phyloP scores from a whole-genome alignment of 176 grass and related monocot species.

The Oryza meridionalis region DNA sequence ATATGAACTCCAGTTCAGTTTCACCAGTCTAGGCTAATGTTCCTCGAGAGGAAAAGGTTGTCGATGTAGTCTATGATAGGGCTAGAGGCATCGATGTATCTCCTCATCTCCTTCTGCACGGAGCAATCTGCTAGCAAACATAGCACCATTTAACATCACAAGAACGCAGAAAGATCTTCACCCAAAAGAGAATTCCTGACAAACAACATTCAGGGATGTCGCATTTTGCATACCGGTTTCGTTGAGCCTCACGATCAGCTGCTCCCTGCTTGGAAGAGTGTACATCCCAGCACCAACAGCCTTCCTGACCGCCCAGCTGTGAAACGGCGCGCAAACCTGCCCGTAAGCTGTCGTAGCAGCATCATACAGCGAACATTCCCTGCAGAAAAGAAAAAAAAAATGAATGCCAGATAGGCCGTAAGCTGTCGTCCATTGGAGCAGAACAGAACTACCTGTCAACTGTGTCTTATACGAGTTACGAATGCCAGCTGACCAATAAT shows the following conservation, averaged over 20 bases:
- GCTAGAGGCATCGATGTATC: neutral
- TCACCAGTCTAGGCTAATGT: constrained; percentile 92
- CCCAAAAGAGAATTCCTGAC: neutral
- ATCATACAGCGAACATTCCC: constrained; percentile 72
- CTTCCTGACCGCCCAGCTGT: constrained; percentile 91
- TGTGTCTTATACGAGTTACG: neutral
- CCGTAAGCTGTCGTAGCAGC: constrained; percentile 89
- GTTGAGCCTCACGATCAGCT: constrained; percentile 74
- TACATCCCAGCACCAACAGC: constrained; percentile 94
- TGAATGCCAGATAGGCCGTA: constrained; percentile 22
- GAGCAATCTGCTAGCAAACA: constrained; percentile 64
- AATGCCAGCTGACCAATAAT: constrained; percentile 12
- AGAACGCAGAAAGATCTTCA: neutral
- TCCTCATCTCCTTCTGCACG: constrained; percentile 88
- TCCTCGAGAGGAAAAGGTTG: constrained; percentile 87
- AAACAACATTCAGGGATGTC: neutral
- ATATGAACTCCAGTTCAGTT: constrained; percentile 36
- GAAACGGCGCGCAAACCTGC: constrained; percentile 95
- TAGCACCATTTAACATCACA: neutral
- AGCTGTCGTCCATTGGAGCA: constrained; percentile 21
- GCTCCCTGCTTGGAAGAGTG: constrained; percentile 84
- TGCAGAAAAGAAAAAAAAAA: constrained; percentile 46
- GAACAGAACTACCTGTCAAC: constrained; percentile 1
- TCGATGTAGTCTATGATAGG: constrained; percentile 81
- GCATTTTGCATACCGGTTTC: constrained; percentile 61